Evolutionary conservation across 2,329 filamentous ascomycete species (phyloP).

Genomic region (Pseudomassariella vexata): DNA sequence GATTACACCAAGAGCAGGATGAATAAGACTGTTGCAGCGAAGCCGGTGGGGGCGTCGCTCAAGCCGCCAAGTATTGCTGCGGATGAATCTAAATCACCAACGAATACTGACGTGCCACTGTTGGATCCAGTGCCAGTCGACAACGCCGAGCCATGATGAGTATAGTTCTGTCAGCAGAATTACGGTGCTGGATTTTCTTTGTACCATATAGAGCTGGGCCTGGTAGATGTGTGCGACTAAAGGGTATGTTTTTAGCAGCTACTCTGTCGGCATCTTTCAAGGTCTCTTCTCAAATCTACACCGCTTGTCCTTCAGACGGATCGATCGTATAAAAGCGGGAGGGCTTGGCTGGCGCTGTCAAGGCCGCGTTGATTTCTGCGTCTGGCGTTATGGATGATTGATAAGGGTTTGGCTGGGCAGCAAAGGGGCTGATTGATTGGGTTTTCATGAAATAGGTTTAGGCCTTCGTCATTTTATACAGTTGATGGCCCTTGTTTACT

Average conservation of each 20-base stretch:
- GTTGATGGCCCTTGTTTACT: no score
- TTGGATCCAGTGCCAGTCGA: constrained; percentile 27
- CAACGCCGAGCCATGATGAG: constrained; percentile 20
- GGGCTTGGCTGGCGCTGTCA: constrained; percentile 5
- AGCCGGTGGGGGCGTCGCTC: constrained; percentile 27
- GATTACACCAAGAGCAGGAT: constrained; percentile 58
- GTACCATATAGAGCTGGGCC: constrained; percentile 28
- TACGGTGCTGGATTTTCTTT: constrained; percentile 18
- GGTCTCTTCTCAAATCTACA: constrained; percentile 1
- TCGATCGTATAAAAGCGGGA: constrained; percentile 2
- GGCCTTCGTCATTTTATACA: no score
- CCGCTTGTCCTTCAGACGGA: constrained; percentile 1
- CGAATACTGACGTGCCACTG: constrained; percentile 25
- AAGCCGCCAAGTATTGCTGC: constrained; percentile 30
- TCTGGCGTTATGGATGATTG: constrained; percentile 4
- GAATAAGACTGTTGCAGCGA: constrained; percentile 46
- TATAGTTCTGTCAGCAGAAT: no score
- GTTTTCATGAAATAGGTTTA: no score
- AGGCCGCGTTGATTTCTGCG: constrained; percentile 5
- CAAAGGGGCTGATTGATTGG: no score
- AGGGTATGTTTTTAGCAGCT: no score
- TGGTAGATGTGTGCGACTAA: neutral
- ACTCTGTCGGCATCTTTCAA: constrained; percentile 1
- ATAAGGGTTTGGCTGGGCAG: no score
- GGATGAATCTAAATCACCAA: constrained; percentile 35